Percentiles rank a stretch among this genome's conserved stretches.
Conservation (phyloP, 2,329 filamentous ascomycete genomes). For the Penicillium sp. region DNA sequence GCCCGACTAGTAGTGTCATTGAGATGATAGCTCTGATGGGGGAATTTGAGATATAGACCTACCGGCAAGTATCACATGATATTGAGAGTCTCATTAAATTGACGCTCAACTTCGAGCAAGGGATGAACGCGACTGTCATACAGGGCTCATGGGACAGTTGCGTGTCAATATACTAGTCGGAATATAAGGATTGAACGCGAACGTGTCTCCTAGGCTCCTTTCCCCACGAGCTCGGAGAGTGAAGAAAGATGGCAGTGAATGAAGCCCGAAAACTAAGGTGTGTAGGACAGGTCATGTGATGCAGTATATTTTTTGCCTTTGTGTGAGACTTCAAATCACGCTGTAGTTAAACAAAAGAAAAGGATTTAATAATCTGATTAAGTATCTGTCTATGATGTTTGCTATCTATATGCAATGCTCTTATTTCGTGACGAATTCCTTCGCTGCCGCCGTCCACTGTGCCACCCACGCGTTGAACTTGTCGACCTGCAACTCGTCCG, state of each 20-base stretch:
- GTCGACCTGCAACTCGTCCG: conserved; percentile 42
- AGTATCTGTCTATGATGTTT: background rate
- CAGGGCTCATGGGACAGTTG: background rate
- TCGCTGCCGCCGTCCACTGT: conserved; percentile 23
- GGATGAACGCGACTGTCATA: conserved; percentile 1
- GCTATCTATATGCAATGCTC: background rate
- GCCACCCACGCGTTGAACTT: conserved; percentile 29
- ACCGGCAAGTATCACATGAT: conserved; percentile 36
- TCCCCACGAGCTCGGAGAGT: background rate
- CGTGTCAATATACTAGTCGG: background rate
- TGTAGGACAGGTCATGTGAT: background rate
- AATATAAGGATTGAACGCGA: background rate
- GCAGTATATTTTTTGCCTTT: background rate
- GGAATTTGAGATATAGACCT: conserved; percentile 1
- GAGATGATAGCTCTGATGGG: background rate
- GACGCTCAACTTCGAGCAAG: background rate
- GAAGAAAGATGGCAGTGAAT: background rate
- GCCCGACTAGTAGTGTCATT: conserved; percentile 23
- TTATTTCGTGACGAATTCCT: conserved; percentile 3
- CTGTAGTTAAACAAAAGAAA: background rate
- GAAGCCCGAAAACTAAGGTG: background rate
- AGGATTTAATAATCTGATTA: background rate
- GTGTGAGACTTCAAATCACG: background rate
- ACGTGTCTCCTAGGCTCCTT: background rate
- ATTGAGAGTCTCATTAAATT: conserved; percentile 32